phyloP scores from a whole-genome alignment of 768 basidiomycete species.

The Tricholomella constricta region DNA sequence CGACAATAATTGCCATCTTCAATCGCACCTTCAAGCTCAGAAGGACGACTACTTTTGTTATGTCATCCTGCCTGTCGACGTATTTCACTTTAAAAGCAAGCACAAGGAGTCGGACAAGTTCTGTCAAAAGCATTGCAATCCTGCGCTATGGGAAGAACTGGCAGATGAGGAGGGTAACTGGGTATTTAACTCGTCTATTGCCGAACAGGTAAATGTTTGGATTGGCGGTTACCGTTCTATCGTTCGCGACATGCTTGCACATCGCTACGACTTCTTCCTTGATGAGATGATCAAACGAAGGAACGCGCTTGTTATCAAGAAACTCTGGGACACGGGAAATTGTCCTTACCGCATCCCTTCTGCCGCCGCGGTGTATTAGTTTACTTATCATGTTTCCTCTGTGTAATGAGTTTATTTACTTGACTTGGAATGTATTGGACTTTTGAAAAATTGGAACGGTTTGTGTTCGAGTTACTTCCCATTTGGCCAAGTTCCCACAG shows the following conservation, averaged over 20 bases:
- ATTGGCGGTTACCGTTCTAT: constrained; percentile 38
- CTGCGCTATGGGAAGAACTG: constrained; percentile 37
- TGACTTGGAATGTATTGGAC: too few species aligned
- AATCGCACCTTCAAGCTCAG: not conserved
- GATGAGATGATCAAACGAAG: too few species aligned
- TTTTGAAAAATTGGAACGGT: too few species aligned
- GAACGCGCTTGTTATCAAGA: too few species aligned
- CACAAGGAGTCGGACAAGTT: constrained; percentile 27
- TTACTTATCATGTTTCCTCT: too few species aligned
- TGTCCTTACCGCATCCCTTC: too few species aligned
- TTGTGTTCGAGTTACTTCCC: too few species aligned
- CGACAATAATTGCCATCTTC: constrained; percentile 25
- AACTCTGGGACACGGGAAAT: too few species aligned
- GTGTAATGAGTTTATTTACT: too few species aligned
- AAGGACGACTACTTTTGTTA: constrained; percentile 18
- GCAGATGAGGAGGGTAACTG: constrained; percentile 27
- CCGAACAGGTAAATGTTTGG: constrained; percentile 48
- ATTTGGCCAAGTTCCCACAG: too few species aligned
- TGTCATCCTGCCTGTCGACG: constrained; percentile 32
- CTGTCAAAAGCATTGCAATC: constrained; percentile 32
- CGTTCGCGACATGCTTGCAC: constrained; percentile 37
- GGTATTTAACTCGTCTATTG: constrained; percentile 44
- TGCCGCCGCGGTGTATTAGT: too few species aligned
- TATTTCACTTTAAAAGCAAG: constrained; percentile 39
- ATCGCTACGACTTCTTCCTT: too few species aligned